Conservation (phyloP, 1,284 basidiomycete genomes). For the Athelia psychrophila region DNA sequence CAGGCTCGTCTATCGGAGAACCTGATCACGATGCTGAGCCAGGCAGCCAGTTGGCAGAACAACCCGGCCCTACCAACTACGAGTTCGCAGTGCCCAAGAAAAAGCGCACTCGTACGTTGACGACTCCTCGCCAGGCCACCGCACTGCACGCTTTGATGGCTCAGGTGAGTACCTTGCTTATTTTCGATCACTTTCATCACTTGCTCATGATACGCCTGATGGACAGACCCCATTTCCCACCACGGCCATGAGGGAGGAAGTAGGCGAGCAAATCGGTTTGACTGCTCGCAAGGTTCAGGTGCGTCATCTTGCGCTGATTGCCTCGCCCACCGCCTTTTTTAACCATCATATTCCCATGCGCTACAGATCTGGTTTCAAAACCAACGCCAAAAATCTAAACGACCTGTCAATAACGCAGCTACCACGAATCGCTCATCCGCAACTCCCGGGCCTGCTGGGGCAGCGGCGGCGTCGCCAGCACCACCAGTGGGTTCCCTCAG, state of each 20-base stretch:
- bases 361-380: constrained; percentile 92
- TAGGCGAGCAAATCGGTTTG: constrained; percentile 77
- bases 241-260: constrained; percentile 80
- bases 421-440: background rate
- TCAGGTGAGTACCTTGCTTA: constrained; percentile 48
- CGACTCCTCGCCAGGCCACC: constrained; percentile 80
- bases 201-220: too few relatives aligned
- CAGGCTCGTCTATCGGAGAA: constrained; percentile 55
- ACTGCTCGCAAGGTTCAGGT: constrained; percentile 87
- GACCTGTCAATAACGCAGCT: constrained; percentile 48
- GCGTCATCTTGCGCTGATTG: constrained; percentile 25
- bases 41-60: constrained; percentile 22
- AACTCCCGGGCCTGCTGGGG: constrained; percentile 18
- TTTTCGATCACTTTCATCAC: constrained; percentile 6
- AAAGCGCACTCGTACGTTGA: constrained; percentile 77
- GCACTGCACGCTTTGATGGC: constrained; percentile 78
- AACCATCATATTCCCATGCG: constrained; percentile 13
- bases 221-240: constrained; percentile 77
- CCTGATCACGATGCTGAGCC: constrained; percentile 43
- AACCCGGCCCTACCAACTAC: constrained; percentile 26
- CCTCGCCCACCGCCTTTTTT: constrained; percentile 15
- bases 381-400: constrained; percentile 77
- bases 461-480: constrained; percentile 35
- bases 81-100: constrained; percentile 50
- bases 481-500: constrained; percentile 48